Base-by-base conservation (phyloP, 2,329 filamentous ascomycete species). In the Cladosporium sphaerospermum region DNA sequence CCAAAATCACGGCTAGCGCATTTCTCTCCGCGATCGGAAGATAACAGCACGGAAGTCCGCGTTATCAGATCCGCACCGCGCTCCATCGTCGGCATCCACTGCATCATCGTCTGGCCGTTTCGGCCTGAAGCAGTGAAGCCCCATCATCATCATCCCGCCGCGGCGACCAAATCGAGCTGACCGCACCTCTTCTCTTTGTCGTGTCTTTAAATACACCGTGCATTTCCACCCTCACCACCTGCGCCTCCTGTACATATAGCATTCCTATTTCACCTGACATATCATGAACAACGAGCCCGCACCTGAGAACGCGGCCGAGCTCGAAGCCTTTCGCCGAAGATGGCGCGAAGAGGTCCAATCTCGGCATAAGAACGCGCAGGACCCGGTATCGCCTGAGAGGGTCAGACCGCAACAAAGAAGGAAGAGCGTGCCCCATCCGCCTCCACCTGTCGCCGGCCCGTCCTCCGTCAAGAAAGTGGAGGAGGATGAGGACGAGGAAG, bases 281-380 rank as follows among this genome's bases (percentile, higher is more conserved):
- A 36, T 11, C n/a, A 36, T 36, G 42, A 53, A 53, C 50, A 46
- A 45, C 37, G 40, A 52, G 23, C 43, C 50, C 4, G 43, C 36
- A 10, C 43, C 50, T 11, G 50, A 53, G 16, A 71, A 73, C 45
- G 74, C 76, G 61, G 72, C 84, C 47, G 90, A 95, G 69, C 81
- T 96, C 56, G 89, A 95, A 70, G 84, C 81, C 43, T 96, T 96
- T 72, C 85, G 92, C 59, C 80, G 82, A 64, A 80, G 89, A 76
- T 96, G 91, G 91, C 82, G 83, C 55, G 85, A 89, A 61, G 91
- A 96, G 67, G 86, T 95, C 6, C 73, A 75, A 13, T 75, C 76
- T 43, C 74, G 76, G 66, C 75, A 71, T 36, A 73, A 68, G 56
- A 64, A 59, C 48, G 61, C 52, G 18, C 16, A 32, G 32, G 33